phyloP scores from a whole-genome alignment of 1,139 yeast species.

The Candida glucosophila region DNA sequence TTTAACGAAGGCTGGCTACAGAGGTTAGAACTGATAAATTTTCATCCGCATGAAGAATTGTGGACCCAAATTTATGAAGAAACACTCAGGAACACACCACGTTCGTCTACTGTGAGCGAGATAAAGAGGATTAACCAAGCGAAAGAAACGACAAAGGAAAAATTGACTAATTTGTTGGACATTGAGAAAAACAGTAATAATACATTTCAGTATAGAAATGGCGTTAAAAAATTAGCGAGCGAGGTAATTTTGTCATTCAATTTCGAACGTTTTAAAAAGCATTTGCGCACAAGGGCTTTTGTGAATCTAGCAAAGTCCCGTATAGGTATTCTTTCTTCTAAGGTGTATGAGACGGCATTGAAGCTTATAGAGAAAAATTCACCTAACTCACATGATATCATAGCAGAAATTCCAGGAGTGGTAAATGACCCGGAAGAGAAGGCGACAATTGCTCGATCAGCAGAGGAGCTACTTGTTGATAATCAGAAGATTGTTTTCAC shows the following conservation, averaged over 20 bases:
- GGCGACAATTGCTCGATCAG: slow-evolving; percentile 15
- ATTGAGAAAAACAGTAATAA: slow-evolving; percentile 21
- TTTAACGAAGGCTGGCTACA: slow-evolving; percentile 51
- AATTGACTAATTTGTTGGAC: slow-evolving; percentile 28
- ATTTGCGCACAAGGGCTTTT: slow-evolving; percentile 57
- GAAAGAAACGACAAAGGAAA: slow-evolving; percentile 47
- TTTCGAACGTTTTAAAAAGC: slow-evolving; percentile 58
- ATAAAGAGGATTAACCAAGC: slow-evolving; percentile 60
- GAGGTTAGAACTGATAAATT: slow-evolving; percentile 29
- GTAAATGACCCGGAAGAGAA: slow-evolving; percentile 34
- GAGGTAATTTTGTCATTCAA: slow-evolving; percentile 53
- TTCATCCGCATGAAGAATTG: slow-evolving; percentile 43
- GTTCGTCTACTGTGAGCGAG: slow-evolving; percentile 45
- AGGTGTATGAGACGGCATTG: slow-evolving; percentile 55
- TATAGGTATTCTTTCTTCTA: slow-evolving; percentile 61
- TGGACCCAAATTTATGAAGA: slow-evolving; percentile 50
- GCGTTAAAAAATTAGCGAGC: slow-evolving; percentile 36
- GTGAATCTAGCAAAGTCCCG: slow-evolving; percentile 57
- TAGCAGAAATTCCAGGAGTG: slow-evolving; percentile 28
- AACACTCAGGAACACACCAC: slow-evolving; percentile 41
- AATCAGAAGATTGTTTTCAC: slow-evolving; percentile 36
- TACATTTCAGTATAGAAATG: slow-evolving; percentile 21
- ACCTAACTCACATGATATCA: slow-evolving; percentile 28
- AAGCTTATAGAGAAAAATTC: slow-evolving; percentile 49
- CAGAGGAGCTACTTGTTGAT: slow-evolving; percentile 31